phyloP scores from a whole-genome alignment of 2,329 filamentous ascomycete species.

The Teratosphaeria destructans region DNA sequence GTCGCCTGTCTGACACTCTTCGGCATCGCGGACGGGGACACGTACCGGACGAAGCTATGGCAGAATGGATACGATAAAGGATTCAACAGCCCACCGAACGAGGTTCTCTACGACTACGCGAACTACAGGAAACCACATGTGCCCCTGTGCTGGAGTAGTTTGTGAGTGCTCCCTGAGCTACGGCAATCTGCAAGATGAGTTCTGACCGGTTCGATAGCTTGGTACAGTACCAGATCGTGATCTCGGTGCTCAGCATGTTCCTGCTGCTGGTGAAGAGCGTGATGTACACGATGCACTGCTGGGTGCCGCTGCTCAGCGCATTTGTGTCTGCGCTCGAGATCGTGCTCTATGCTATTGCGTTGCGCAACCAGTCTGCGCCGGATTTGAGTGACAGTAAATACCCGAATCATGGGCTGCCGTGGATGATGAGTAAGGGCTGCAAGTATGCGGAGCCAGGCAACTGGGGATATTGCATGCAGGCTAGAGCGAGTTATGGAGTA shows the following conservation, averaged over 20 bases:
- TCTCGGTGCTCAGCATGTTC: constrained; percentile 67
- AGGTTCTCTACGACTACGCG: constrained; percentile 61
- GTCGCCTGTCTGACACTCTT: constrained; percentile 60
- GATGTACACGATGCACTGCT: constrained; percentile 59
- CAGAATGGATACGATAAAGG: constrained; percentile 57
- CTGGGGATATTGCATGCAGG: constrained; percentile 52
- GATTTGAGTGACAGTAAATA: constrained; percentile 58
- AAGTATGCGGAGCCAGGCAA: constrained; percentile 36
- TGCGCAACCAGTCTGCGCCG: constrained; percentile 61
- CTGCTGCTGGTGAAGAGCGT: constrained; percentile 61
- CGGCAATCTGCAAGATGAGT: neutral
- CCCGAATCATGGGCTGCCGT: constrained; percentile 52
- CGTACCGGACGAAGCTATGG: constrained; percentile 64
- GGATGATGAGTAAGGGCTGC: constrained; percentile 68
- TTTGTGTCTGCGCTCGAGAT: constrained; percentile 48
- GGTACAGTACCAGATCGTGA: constrained; percentile 65
- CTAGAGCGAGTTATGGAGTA: constrained; percentile 56
- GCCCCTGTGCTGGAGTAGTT: constrained; percentile 62
- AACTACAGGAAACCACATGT: constrained; percentile 54
- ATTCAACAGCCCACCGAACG: constrained; percentile 63
- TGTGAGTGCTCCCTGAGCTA: constrained; percentile 40
- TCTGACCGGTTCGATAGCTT: constrained; percentile 40
- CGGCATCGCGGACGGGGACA: constrained; percentile 61
- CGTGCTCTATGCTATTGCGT: constrained; percentile 53
- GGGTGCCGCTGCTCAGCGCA: constrained; percentile 54